These are phyloP conservation scores for Phytophthora uliginosa DNA, from an alignment of 352 stramenopile species.

Conservation along the genomic window DNA sequence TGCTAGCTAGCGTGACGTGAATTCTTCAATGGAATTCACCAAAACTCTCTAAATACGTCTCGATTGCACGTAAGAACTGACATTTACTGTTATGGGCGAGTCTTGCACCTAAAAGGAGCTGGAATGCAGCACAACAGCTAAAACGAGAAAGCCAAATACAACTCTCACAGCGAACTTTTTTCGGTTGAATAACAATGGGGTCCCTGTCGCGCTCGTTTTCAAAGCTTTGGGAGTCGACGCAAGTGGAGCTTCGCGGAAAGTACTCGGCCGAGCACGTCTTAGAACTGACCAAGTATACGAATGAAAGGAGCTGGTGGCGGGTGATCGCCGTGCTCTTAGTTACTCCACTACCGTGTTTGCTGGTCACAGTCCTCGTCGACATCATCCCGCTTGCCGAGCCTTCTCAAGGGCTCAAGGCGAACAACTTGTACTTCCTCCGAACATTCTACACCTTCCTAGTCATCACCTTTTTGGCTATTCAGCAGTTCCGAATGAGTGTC, in stretches of 20 bases:
- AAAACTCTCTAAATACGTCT: not conserved
- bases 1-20: not conserved
- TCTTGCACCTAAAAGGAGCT: no score
- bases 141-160: not conserved
- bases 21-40: not conserved
- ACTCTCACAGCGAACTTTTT: not conserved
- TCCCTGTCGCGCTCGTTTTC: not conserved
- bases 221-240: constrained; percentile 19
- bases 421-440: constrained; percentile 32
- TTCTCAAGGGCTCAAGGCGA: constrained; percentile 8
- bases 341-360: constrained; percentile 28
- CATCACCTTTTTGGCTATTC: constrained; percentile 18
- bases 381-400: constrained; percentile 22
- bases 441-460: constrained; percentile 23
- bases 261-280: constrained; percentile 25
- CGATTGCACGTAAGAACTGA: no score
- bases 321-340: constrained; percentile 15
- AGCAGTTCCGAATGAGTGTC: constrained; percentile 27
- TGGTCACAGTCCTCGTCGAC: constrained; percentile 30
- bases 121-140: not conserved
- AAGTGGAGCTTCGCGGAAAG: constrained; percentile 34
- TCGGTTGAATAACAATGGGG: not conserved
- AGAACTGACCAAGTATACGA: constrained; percentile 13
- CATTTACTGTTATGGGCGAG: no score
- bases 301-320: constrained; percentile 11